Conservation (phyloP, 164 flowering plant species). For the Taxillus chinensis region DNA sequence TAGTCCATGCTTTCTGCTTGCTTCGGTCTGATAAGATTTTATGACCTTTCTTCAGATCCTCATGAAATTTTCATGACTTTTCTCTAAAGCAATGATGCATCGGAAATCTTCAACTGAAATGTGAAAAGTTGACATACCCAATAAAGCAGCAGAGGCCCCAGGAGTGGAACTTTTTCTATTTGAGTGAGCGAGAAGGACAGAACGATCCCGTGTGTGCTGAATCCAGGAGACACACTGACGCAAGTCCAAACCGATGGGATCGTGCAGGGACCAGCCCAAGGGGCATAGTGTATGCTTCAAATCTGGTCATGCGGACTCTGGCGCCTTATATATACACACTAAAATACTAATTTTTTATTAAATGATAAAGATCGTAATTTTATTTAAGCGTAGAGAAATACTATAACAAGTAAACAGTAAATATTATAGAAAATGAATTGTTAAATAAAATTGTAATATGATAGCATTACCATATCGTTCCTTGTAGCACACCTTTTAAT, state of each 20-base stretch:
- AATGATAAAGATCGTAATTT: too few species aligned
- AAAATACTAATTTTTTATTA: background rate
- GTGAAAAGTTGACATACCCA: background rate
- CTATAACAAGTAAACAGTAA: background rate
- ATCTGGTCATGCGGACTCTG: background rate
- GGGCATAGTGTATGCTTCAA: background rate
- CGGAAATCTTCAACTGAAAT: background rate
- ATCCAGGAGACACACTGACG: background rate
- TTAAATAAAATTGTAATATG: background rate
- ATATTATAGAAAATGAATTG: background rate
- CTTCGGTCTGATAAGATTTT: background rate
- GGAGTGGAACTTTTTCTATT: background rate
- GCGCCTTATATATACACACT: background rate
- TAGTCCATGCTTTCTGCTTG: background rate
- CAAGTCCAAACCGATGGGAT: background rate
- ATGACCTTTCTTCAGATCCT: background rate
- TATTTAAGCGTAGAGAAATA: background rate
- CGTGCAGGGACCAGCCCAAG: background rate
- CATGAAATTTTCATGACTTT: background rate
- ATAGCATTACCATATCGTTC: background rate
- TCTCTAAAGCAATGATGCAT: background rate
- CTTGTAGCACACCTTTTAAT: too few species aligned
- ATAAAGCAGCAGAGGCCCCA: background rate
- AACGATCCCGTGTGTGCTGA: background rate
- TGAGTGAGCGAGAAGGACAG: background rate